phyloP scores from a whole-genome alignment of 495 filamentous ascomycete species.

The Daldinia grandis region DNA sequence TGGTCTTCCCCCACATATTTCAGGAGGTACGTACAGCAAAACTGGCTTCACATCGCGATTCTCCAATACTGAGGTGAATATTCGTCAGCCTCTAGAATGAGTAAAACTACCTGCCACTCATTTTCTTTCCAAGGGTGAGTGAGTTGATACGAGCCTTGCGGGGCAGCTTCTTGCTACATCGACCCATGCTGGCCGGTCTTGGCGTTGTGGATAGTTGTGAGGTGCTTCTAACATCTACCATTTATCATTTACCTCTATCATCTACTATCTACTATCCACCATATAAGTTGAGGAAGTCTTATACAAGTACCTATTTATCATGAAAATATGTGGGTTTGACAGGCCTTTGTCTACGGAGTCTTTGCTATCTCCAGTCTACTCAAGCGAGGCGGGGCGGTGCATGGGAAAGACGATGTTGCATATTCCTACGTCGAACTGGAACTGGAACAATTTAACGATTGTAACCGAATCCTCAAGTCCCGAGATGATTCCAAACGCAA shows the following conservation, averaged over 20 bases:
- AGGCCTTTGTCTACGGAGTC: constrained; percentile 11
- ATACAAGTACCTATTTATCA: constrained; percentile 41
- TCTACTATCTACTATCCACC: constrained; percentile 13
- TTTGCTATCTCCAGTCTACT: constrained; percentile 19
- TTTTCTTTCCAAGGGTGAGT: not conserved
- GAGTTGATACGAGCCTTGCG: not conserved
- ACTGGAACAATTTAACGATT: constrained; percentile 3
- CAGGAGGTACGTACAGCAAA: not conserved
- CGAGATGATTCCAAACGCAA: constrained; percentile 37
- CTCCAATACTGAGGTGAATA: constrained; percentile 7
- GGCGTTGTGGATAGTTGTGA: constrained; percentile 21
- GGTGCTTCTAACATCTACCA: constrained; percentile 24
- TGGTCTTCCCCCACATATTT: too few species aligned
- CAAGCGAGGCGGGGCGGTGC: constrained; percentile 34
- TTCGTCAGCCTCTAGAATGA: constrained; percentile 15
- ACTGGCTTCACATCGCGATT: not conserved
- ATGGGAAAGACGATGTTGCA: constrained; percentile 23
- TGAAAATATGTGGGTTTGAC: constrained; percentile 13
- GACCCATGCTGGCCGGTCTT: constrained; percentile 28
- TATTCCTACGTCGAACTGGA: constrained; percentile 18
- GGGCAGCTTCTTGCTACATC: constrained; percentile 21
- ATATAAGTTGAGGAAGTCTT: constrained; percentile 27
- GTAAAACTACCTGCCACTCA: not conserved
- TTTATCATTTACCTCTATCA: not conserved
- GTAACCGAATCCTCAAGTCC: constrained; percentile 35